Evolutionary conservation across 306 rosid species (phyloP).

Genomic region (Luffa acutangula): DNA sequence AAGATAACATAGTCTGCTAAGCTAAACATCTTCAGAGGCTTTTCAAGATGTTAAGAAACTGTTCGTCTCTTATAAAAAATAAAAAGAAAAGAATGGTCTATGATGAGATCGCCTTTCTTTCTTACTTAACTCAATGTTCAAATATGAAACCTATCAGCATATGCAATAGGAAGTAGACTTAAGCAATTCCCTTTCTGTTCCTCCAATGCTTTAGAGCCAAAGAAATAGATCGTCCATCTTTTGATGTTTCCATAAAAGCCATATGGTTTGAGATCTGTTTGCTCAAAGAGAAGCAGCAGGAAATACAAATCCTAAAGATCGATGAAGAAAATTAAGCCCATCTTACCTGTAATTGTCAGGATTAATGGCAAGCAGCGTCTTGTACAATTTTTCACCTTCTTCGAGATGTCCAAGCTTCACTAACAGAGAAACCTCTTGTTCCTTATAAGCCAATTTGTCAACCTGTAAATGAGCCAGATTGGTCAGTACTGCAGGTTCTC

Average conservation of each 20-base stretch:
- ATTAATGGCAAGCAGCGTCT: conserved; percentile 67
- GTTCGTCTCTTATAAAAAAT: not conserved
- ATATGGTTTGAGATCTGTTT: not conserved
- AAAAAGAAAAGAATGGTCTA: not conserved
- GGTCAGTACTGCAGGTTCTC: conserved; percentile 16
- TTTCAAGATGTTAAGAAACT: not conserved
- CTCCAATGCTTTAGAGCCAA: not conserved
- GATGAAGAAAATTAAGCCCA: not conserved
- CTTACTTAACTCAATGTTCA: not conserved
- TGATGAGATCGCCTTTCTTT: not conserved
- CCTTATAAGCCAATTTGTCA: conserved; percentile 71
- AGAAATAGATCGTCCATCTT: not conserved
- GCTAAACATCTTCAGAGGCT: not conserved
- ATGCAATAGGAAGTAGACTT: not conserved
- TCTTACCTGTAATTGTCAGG: conserved; percentile 90
- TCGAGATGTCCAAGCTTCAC: conserved; percentile 70
- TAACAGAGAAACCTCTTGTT: conserved; percentile 83
- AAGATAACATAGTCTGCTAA: not conserved
- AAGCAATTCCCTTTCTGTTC: not conserved
- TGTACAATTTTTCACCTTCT: conserved; percentile 61
- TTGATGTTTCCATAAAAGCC: not conserved
- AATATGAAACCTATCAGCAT: not conserved
- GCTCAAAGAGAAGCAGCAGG: not conserved
- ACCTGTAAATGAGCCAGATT: conserved; percentile 35
- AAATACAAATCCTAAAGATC: not conserved